Percentiles rank a stretch among this genome's conserved stretches.
These are phyloP conservation scores for Mucor saturninus DNA, from an alignment of 371 early-diverging fungal species.

Conservation along the genomic window DNA sequence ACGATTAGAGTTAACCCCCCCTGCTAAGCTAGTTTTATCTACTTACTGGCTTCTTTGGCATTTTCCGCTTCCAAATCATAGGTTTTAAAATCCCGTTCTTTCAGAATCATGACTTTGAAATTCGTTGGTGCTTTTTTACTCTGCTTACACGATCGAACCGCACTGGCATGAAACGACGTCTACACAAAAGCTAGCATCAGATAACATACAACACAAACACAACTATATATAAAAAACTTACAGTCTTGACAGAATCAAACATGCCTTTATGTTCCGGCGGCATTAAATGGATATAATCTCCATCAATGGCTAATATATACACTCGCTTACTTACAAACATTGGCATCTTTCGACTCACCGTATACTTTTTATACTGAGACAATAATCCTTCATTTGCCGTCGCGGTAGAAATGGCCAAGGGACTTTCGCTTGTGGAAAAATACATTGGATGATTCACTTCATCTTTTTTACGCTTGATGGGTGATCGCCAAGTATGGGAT, in stretches of 20 bases:
- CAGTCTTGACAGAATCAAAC: slow-evolving; percentile 84
- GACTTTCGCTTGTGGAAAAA: slow-evolving; percentile 34
- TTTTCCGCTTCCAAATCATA: slow-evolving; percentile 82
- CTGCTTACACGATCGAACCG: slow-evolving; percentile 79
- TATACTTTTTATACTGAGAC: slow-evolving; percentile 62
- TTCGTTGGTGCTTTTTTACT: slow-evolving; percentile 74
- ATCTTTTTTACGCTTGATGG: slow-evolving; percentile 54
- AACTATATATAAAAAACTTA: slow-evolving; percentile 30
- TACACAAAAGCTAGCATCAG: slow-evolving; percentile 14
- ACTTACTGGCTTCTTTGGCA: slow-evolving; percentile 74
- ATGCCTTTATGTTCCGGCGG: slow-evolving; percentile 82
- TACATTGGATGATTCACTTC: slow-evolving; percentile 43
- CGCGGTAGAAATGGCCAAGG: slow-evolving; percentile 23
- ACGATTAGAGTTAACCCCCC: neutral
- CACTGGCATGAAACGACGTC: slow-evolving; percentile 81
- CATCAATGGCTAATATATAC: slow-evolving; percentile 90
- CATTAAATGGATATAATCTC: slow-evolving; percentile 91
- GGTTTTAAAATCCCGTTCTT: slow-evolving; percentile 68
- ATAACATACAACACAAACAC: neutral
- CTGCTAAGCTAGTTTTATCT: neutral
- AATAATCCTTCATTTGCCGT: slow-evolving; percentile 42
- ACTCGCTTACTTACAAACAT: slow-evolving; percentile 87
- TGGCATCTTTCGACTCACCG: slow-evolving; percentile 77
- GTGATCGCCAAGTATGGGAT: slow-evolving; percentile 53
- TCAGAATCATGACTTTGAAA: slow-evolving; percentile 76